Percentiles rank a stretch among this genome's conserved stretches.
These are phyloP conservation scores for Cladosporium sp. DNA, from an alignment of 2,329 filamentous ascomycete species.

Conservation along the genomic window DNA sequence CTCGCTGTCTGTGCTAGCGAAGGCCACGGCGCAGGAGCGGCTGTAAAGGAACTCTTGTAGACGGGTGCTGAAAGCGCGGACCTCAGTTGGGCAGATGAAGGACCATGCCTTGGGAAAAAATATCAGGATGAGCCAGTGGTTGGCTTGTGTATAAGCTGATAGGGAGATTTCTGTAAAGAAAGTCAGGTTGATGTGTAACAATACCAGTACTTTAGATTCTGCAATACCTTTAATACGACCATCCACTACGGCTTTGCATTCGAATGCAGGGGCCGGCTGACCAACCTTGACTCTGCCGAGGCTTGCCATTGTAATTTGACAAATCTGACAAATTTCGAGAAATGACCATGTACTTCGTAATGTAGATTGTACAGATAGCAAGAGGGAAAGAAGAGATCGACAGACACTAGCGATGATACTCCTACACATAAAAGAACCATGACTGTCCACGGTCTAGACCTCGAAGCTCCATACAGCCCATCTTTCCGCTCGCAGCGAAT, in stretches of 20 bases:
- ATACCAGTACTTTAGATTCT: too few species aligned
- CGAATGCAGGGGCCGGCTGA: slow-evolving; percentile 27
- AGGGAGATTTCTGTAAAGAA: slow-evolving; percentile 25
- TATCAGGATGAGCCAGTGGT: slow-evolving; percentile 59
- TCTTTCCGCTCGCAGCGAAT: background rate
- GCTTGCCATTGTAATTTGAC: slow-evolving; percentile 13
- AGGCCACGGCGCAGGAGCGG: slow-evolving; percentile 58
- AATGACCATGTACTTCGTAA: too few species aligned
- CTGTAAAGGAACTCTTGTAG: slow-evolving; percentile 53
- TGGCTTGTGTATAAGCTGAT: slow-evolving; percentile 28
- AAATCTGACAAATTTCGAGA: too few species aligned
- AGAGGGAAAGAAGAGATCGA: too few species aligned
- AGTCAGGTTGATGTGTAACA: slow-evolving; percentile 1
- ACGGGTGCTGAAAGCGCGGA: slow-evolving; percentile 61
- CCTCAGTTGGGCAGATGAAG: slow-evolving; percentile 64
- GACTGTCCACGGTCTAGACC: background rate
- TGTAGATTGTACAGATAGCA: too few species aligned
- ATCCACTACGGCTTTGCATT: slow-evolving; percentile 26
- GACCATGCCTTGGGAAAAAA: slow-evolving; percentile 68
- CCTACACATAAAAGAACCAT: background rate
- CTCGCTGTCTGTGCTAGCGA: slow-evolving; percentile 59
- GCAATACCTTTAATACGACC: slow-evolving; percentile 27
- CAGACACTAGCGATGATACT: too few species aligned
- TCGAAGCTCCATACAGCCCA: background rate
- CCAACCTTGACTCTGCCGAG: slow-evolving; percentile 22